phyloP scores from a whole-genome alignment of 495 filamentous ascomycete genomes.

The Sordaria brevicollis region DNA sequence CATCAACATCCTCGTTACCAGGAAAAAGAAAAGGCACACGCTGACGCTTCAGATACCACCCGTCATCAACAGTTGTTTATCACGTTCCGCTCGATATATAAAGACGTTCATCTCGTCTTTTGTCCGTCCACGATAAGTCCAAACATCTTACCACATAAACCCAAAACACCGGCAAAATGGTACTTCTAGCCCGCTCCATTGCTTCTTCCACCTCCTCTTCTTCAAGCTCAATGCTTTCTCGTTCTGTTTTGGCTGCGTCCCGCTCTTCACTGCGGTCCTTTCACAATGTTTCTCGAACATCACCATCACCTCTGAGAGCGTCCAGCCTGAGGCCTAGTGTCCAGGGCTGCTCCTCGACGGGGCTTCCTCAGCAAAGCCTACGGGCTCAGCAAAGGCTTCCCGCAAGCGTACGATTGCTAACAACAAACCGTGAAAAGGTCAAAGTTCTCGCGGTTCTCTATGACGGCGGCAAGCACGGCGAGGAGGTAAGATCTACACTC shows the following conservation, averaged over 20 bases:
- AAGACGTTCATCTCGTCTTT: neutral
- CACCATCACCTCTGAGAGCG: neutral
- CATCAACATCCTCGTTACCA: neutral
- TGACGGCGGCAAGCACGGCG: slow-evolving; percentile 42
- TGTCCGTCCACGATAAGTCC: neutral
- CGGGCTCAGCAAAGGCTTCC: neutral
- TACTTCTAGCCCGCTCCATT: slow-evolving; percentile 34
- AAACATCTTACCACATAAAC: neutral
- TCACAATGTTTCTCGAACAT: neutral
- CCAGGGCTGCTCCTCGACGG: neutral
- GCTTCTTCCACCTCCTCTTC: slow-evolving; percentile 22
- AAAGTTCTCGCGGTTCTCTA: slow-evolving; percentile 48
- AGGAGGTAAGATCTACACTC: slow-evolving; percentile 31
- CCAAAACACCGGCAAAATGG: slow-evolving; percentile 35
- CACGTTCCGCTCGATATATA: neutral
- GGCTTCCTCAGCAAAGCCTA: slow-evolving; percentile 8
- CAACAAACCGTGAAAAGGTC: slow-evolving; percentile 41
- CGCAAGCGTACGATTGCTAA: slow-evolving; percentile 28
- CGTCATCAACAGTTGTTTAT: neutral
- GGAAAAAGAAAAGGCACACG: neutral
- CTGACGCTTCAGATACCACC: neutral
- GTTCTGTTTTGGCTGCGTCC: slow-evolving; percentile 4
- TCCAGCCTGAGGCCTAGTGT: neutral
- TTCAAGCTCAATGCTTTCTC: slow-evolving; percentile 10
- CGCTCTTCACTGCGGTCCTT: slow-evolving; percentile 18